A percentile compares a stretch with the other conserved stretches of the same genome.
phyloP scores from a whole-genome alignment of 1,284 basidiomycete genomes.

The Trichosporon faecale region DNA sequence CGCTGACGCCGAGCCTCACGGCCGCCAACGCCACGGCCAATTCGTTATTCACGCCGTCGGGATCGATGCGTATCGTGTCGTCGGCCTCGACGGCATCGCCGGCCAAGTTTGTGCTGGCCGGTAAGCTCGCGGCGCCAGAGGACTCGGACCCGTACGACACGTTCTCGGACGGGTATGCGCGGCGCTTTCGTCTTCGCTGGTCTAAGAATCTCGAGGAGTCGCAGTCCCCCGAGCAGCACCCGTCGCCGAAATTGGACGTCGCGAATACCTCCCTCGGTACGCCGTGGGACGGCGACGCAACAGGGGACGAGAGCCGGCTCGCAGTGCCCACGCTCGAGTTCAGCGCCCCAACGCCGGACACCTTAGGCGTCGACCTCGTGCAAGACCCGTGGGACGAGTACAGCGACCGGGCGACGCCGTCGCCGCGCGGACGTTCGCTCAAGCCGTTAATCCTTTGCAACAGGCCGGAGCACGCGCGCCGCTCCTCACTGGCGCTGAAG shows the following conservation, averaged over 20 bases:
- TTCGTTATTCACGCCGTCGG: background rate
- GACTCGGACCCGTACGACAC: constrained; percentile 8
- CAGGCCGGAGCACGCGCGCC: constrained; percentile 16
- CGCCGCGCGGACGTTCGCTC: constrained; percentile 18
- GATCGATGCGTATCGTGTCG: background rate
- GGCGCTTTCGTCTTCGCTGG: background rate
- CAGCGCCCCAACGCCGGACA: background rate
- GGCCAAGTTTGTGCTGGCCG: background rate
- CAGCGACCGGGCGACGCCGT: constrained; percentile 23
- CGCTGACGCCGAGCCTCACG: background rate
- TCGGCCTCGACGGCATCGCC: background rate
- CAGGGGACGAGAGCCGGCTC: background rate
- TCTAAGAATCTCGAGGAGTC: background rate
- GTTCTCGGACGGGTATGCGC: background rate
- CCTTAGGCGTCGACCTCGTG: background rate
- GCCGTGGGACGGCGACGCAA: background rate
- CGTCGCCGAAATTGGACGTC: background rate
- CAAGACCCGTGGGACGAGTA: constrained; percentile 29
- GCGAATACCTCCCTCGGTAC: background rate
- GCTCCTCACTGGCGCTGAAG: constrained; percentile 12
- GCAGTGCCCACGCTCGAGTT: background rate
- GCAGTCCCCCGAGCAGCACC: background rate
- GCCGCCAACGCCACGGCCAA: background rate
- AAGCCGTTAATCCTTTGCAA: constrained; percentile 22
- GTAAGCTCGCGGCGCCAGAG: background rate